Conservation (phyloP, 768 basidiomycete genomes). For the Coprinopsis cinerea region DNA sequence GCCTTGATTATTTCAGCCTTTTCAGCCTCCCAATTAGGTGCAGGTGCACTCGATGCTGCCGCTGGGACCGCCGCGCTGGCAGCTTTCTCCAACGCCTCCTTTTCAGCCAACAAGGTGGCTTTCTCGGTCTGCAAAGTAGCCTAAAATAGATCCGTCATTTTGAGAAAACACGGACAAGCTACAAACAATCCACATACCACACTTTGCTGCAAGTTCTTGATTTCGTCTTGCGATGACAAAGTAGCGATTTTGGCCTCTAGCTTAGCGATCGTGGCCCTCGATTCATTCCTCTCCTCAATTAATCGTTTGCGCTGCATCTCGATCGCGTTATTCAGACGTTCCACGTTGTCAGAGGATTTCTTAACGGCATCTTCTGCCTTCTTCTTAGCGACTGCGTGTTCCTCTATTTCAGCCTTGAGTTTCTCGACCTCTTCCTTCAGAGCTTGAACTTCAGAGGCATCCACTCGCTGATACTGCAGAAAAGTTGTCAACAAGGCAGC, state of each 20-base stretch:
- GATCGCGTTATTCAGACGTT: neutral
- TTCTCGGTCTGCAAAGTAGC: slow-evolving; percentile 50
- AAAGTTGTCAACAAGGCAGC: too few relatives aligned
- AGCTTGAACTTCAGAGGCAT: slow-evolving; percentile 76
- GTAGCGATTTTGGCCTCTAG: slow-evolving; percentile 25
- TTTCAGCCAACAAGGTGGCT: slow-evolving; percentile 58
- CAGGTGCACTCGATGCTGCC: slow-evolving; percentile 21
- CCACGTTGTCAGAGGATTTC: neutral
- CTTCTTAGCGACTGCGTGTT: slow-evolving; percentile 16
- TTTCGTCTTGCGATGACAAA: too few relatives aligned
- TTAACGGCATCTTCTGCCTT: neutral
- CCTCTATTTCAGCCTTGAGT: slow-evolving; percentile 35
- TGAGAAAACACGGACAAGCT: too few relatives aligned
- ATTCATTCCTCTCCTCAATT: slow-evolving; percentile 19
- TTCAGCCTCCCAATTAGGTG: slow-evolving; percentile 55
- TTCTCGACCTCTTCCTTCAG: slow-evolving; percentile 67
- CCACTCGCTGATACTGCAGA: slow-evolving; percentile 85
- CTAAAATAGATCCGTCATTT: slow-evolving; percentile 28
- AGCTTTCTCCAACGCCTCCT: slow-evolving; percentile 36
- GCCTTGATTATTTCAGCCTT: slow-evolving; percentile 51
- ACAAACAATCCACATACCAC: too few relatives aligned
- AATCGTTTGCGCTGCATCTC: too few relatives aligned
- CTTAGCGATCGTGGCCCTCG: slow-evolving; percentile 31
- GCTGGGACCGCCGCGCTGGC: slow-evolving; percentile 21
- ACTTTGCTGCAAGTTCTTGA: too few relatives aligned